These are phyloP conservation scores for Casuarina cunninghamiana DNA, from an alignment of 306 rosid genomes.

Conservation along the genomic window DNA sequence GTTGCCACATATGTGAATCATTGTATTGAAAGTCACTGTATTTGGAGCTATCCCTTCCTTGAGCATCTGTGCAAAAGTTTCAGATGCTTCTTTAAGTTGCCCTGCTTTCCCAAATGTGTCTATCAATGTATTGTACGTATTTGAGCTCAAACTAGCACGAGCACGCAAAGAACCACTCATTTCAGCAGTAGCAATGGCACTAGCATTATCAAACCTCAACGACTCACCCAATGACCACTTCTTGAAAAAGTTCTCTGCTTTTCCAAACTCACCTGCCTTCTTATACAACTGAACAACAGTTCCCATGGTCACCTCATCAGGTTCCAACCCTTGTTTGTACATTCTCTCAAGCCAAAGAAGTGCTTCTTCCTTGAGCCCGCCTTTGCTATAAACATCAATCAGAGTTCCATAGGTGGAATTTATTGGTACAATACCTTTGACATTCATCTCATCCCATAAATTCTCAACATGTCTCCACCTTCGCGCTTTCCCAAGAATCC, in stretches of 20 bases:
- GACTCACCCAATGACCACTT: conserved; percentile 62
- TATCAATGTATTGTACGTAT: conserved; percentile 64
- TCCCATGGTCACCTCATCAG: conserved; percentile 95
- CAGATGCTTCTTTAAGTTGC: conserved; percentile 54
- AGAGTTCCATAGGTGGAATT: conserved; percentile 82
- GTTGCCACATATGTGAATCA: conserved; percentile 81
- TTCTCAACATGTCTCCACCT: conserved; percentile 57
- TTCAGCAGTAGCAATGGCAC: conserved; percentile 16
- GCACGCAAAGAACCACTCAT: conserved; percentile 20
- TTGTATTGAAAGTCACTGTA: conserved; percentile 73
- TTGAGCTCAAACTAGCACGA: conserved; percentile 48
- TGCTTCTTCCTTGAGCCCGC: conserved; percentile 70
- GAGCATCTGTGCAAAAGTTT: conserved; percentile 73
- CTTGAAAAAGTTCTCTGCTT: conserved; percentile 75
- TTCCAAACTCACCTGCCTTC: conserved; percentile 75
- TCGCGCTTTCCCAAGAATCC: conserved; percentile 59
- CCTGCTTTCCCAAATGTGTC: conserved; percentile 78
- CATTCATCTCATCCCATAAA: conserved; percentile 73
- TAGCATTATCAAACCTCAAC: conserved; percentile 23
- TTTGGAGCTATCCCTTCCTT: conserved; percentile 73
- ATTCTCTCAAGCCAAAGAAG: conserved; percentile 77
- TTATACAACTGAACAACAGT: conserved; percentile 86
- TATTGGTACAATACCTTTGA: conserved; percentile 55
- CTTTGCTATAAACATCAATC: conserved; percentile 87
- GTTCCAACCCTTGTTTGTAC: conserved; percentile 70